Base-by-base conservation (phyloP, 2,329 filamentous ascomycete species). In the Amauroascus verrucosus region DNA sequence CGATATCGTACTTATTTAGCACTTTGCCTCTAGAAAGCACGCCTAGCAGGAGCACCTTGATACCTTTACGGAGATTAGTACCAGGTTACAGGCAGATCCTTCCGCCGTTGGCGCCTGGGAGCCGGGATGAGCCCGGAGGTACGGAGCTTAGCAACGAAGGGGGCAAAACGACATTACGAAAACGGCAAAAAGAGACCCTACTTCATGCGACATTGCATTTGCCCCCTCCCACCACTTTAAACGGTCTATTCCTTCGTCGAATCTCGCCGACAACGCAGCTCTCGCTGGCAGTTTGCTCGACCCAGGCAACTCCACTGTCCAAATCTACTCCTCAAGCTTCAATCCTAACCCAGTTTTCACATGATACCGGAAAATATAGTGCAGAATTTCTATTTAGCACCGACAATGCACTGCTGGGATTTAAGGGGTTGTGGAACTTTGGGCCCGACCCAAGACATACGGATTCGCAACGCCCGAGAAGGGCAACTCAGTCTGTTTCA, bases 1-100 rank as follows among this genome's bases (percentile, higher is more conserved):
- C 89, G n/a, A 80, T 98, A 54, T 95, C 90, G 13, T 98, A 97
- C 71, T 81, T 98, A 51, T 97, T 95, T 74, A 94, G 89, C 47
- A 95, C 88, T 2, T 77, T 93, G 7, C 83, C 88, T 11, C 78
- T 97, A 54, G 73, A 76, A 37, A 76, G 83, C 49, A 72, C 80
- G 18, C 71, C 72, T 58, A 88, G 76, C 69, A 80, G 82, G 69
- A 95, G 88, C 61, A 82, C 84, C 46, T 74, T 79, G 20, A 84
- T 96, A 35, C 82, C 88, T 13, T 75, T 98, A 8, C 84, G 84
- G 30, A 79, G 84, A 60, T 78, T 96, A 20, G 80, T 95, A 48
- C 81, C 82, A 53, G 89, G 91, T 1, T 97, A 96, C 67, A 81
- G 85, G 54, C 85, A 89, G 60, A 75, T 95, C 18, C 77, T 82